phyloP scores from a whole-genome alignment of 345 rosid species.

The Heritiera fomes region DNA sequence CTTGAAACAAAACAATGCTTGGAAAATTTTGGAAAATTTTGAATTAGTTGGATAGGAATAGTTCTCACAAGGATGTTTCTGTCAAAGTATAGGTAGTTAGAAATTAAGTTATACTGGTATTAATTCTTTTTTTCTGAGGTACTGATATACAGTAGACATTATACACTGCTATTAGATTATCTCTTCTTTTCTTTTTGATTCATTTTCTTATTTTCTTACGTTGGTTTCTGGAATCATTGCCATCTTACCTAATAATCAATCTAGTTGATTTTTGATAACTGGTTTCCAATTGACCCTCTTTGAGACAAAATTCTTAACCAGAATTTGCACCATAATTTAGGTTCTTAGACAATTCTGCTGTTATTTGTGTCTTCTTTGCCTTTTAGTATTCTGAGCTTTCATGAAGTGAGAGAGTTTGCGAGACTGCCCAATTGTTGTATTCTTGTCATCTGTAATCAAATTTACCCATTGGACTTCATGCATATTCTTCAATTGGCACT shows the following conservation, averaged over 20 bases:
- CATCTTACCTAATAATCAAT: neutral
- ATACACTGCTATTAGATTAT: neutral
- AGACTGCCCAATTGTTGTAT: neutral
- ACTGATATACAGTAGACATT: neutral
- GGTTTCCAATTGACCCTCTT: neutral
- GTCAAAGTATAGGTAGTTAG: neutral
- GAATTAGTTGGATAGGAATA: neutral
- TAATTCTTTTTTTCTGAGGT: neutral
- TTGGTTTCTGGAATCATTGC: neutral
- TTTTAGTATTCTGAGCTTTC: neutral
- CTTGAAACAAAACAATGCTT: slow-evolving; percentile 3
- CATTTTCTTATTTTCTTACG: neutral
- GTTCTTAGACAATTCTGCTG: neutral
- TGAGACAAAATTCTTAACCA: neutral
- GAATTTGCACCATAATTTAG: neutral
- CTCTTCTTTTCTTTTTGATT: neutral
- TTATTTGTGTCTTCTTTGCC: neutral
- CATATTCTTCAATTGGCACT: neutral
- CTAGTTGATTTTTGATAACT: neutral
- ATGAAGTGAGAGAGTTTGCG: neutral
- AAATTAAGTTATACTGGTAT: neutral
- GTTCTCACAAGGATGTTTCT: neutral
- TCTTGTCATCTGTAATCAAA: no score
- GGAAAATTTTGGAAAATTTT: neutral
- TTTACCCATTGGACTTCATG: neutral